Evolutionary conservation across 1,139 yeast species (phyloP).

Genomic region (Wickerhamiella pararugosa): DNA sequence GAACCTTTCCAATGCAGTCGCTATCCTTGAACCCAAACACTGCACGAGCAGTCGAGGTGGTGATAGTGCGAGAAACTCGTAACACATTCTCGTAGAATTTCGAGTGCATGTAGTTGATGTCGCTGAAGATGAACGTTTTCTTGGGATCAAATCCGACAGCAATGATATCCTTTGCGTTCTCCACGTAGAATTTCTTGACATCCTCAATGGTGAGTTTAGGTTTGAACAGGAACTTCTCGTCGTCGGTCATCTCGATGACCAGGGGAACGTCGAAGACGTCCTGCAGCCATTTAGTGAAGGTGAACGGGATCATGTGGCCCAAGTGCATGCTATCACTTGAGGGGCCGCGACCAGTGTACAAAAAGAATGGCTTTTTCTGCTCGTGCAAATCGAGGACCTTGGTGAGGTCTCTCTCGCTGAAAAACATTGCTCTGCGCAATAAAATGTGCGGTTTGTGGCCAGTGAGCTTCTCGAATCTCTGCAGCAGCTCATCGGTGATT

Average conservation of each 20-base stretch:
- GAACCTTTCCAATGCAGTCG: slow-evolving; percentile 87
- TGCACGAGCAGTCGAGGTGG: slow-evolving; percentile 89
- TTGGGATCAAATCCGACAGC: slow-evolving; percentile 91
- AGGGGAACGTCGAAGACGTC: slow-evolving; percentile 96
- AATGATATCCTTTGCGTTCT: slow-evolving; percentile 85
- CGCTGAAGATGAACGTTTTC: slow-evolving; percentile 89
- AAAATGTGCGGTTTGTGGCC: slow-evolving; percentile 91
- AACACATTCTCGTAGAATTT: slow-evolving; percentile 91
- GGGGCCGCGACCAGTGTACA: slow-evolving; percentile 98
- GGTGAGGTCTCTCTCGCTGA: slow-evolving; percentile 78
- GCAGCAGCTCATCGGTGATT: slow-evolving; percentile 55
- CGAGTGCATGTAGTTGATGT: slow-evolving; percentile 83
- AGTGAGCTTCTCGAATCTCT: slow-evolving; percentile 63
- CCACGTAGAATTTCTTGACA: slow-evolving; percentile 61
- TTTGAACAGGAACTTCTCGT: slow-evolving; percentile 91
- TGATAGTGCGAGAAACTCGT: slow-evolving; percentile 85
- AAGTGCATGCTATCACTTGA: slow-evolving; percentile 89
- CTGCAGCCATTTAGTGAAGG: slow-evolving; percentile 95
- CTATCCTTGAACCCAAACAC: slow-evolving; percentile 96
- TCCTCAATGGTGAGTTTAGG: slow-evolving; percentile 78
- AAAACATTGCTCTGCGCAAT: slow-evolving; percentile 81
- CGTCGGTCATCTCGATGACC: slow-evolving; percentile 91
- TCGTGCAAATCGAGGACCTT: slow-evolving; percentile 78
- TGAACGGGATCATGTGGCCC: slow-evolving; percentile 94
- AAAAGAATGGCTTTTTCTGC: slow-evolving; percentile 86